Percentiles rank a stretch among this genome's conserved stretches.
Conservation (phyloP, 306 rosid species). For the Echinosophora koreensis region DNA sequence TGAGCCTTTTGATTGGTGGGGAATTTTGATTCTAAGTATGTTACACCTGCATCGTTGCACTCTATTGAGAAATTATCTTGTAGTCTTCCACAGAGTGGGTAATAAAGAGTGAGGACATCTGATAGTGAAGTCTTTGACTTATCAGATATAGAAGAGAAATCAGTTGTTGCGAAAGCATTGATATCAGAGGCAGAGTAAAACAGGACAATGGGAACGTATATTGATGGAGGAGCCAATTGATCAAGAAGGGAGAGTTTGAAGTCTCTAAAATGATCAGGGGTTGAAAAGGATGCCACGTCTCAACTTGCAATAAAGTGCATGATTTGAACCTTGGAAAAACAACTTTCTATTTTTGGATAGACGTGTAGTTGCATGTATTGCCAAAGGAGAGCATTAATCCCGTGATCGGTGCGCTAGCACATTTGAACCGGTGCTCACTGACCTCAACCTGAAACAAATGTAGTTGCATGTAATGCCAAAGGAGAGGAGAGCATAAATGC, state of each 20-base stretch:
- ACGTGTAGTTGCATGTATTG: too few species aligned
- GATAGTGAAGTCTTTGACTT: slow-evolving; percentile 19
- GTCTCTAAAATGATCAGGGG: slow-evolving; percentile 23
- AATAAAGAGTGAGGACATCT: slow-evolving; percentile 20
- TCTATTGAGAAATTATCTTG: neutral
- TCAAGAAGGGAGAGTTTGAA: slow-evolving; percentile 38
- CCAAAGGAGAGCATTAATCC: too few species aligned
- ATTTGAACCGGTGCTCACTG: too few species aligned
- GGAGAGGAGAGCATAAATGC: too few species aligned
- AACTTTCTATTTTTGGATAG: too few species aligned
- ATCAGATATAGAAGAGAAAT: neutral
- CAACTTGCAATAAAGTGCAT: too few species aligned
- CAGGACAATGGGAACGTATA: slow-evolving; percentile 20
- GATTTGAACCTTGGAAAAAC: too few species aligned
- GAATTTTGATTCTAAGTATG: slow-evolving; percentile 13
- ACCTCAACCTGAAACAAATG: too few species aligned
- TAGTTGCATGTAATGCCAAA: too few species aligned
- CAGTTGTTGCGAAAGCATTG: neutral
- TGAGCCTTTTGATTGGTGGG: neutral
- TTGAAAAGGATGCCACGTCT: slow-evolving; percentile 38
- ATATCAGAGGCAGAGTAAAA: slow-evolving; percentile 11
- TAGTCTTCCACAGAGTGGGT: slow-evolving; percentile 41
- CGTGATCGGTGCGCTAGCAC: too few species aligned
- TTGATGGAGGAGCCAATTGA: slow-evolving; percentile 27
- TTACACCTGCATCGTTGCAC: slow-evolving; percentile 38